Evolutionary conservation across 495 filamentous ascomycete genomes (phyloP).

Genomic region (Hapsidospora chrysogenum): DNA sequence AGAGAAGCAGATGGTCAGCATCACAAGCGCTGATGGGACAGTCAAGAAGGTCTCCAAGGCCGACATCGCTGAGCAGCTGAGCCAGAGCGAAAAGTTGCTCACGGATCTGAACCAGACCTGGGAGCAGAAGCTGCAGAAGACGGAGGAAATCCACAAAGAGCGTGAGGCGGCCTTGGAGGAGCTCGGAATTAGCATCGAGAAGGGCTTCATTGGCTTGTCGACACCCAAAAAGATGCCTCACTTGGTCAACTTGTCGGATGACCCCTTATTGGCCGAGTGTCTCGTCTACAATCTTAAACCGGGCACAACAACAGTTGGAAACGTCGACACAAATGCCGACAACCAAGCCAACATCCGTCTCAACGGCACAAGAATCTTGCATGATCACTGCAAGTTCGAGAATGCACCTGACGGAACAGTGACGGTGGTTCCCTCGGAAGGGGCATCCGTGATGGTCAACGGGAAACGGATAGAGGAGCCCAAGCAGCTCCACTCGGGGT

Average conservation of each 20-base stretch:
- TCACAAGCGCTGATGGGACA: constrained; percentile 67
- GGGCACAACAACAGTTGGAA: constrained; percentile 81
- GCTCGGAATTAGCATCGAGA: constrained; percentile 95
- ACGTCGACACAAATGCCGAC: constrained; percentile 65
- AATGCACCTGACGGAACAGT: constrained; percentile 76
- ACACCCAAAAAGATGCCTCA: constrained; percentile 99
- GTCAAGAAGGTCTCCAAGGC: constrained; percentile 96
- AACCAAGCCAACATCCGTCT: constrained; percentile 75
- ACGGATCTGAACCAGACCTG: constrained; percentile 96
- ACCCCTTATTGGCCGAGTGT: constrained; percentile 89
- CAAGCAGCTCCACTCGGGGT: constrained; percentile 74
- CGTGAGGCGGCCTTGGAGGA: constrained; percentile 91
- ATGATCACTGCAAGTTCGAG: constrained; percentile 87
- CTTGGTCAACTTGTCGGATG: constrained; percentile 93
- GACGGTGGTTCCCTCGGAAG: constrained; percentile 73
- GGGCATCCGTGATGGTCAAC: constrained; percentile 95
- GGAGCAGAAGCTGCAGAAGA: constrained; percentile 92
- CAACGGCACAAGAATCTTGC: constrained; percentile 83
- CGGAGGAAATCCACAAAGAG: constrained; percentile 93
- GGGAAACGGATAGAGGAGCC: constrained; percentile 72
- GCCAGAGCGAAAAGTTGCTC: constrained; percentile 89
- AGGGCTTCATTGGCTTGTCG: constrained; percentile 87
- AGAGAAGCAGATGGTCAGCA: constrained; percentile 91
- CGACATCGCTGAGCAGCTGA: constrained; percentile 92
- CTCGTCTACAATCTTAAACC: constrained; percentile 97